phyloP scores from a whole-genome alignment of 208 protist species.

The Naegleria fowleri region DNA sequence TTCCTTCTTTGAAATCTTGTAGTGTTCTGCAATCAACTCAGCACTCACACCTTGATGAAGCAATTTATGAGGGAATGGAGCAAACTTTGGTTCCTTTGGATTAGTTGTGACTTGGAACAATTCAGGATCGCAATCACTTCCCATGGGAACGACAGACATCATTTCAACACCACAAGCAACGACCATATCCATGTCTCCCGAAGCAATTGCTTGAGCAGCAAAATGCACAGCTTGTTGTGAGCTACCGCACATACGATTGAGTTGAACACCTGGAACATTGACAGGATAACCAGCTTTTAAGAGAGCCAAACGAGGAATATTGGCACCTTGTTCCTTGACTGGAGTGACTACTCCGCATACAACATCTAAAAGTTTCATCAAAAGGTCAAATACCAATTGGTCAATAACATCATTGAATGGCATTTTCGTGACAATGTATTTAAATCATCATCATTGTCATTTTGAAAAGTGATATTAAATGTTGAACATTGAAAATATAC shows the following conservation, averaged over 20 bases:
- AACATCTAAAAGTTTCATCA: background rate
- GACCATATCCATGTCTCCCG: constrained; percentile 43
- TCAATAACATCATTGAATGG: background rate
- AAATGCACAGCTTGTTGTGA: constrained; percentile 51
- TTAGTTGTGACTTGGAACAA: constrained; percentile 15
- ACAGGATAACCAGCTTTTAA: constrained; percentile 45
- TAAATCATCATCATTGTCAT: background rate
- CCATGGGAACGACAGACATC: constrained; percentile 46
- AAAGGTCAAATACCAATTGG: background rate
- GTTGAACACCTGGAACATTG: constrained; percentile 46
- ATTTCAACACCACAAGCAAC: constrained; percentile 50
- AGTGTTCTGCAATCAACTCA: constrained; percentile 56
- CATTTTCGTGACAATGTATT: no score
- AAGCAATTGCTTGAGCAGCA: constrained; percentile 44
- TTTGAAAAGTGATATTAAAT: no score
- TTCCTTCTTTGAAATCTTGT: constrained; percentile 46
- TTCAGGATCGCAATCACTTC: constrained; percentile 41
- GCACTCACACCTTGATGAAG: constrained; percentile 42
- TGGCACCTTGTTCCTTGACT: constrained; percentile 33
- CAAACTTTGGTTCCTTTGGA: background rate
- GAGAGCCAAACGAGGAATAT: constrained; percentile 43
- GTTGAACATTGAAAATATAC: no score
- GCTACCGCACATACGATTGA: constrained; percentile 55
- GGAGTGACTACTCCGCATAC: constrained; percentile 21
- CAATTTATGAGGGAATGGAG: constrained; percentile 13